Conservation (phyloP, 257 asterid genomes). For the Plectranthus barbatus region DNA sequence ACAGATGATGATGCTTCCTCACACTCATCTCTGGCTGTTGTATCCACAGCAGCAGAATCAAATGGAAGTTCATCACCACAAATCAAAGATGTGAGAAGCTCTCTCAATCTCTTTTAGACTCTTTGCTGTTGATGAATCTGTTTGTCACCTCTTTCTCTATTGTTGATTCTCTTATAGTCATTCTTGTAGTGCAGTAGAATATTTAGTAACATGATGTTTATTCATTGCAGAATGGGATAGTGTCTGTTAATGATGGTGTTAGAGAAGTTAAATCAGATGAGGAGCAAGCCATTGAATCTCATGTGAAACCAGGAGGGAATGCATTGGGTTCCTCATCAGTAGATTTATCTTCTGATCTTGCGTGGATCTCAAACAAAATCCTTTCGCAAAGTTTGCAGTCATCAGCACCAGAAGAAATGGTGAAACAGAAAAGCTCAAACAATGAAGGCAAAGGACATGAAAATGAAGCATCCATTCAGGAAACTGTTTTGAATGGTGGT, state of each 20-base stretch:
- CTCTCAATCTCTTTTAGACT: not conserved
- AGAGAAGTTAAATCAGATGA: slow-evolving; percentile 36
- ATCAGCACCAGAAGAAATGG: slow-evolving; percentile 25
- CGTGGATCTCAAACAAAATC: slow-evolving; percentile 46
- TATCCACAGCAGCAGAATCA: slow-evolving; percentile 50
- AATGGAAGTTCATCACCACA: slow-evolving; percentile 52
- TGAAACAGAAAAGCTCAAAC: slow-evolving; percentile 11
- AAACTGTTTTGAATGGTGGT: slow-evolving; percentile 10
- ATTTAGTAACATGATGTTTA: slow-evolving; percentile 8
- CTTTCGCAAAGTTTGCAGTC: slow-evolving; percentile 25
- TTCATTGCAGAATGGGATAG: slow-evolving; percentile 41
- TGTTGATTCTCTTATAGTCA: too few relatives aligned
- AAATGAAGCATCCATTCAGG: slow-evolving; percentile 4
- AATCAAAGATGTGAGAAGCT: slow-evolving; percentile 38
- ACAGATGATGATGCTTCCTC: slow-evolving; percentile 78
- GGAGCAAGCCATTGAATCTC: slow-evolving; percentile 25
- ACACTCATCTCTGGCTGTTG: slow-evolving; percentile 53
- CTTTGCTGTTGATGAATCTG: not conserved
- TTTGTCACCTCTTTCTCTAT: not conserved
- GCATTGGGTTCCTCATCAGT: slow-evolving; percentile 38
- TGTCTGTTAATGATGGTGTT: slow-evolving; percentile 24
- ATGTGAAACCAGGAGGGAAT: slow-evolving; percentile 19
- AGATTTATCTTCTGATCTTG: slow-evolving; percentile 51
- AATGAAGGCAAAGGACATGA: slow-evolving; percentile 13
- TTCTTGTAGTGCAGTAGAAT: not conserved